phyloP scores from a whole-genome alignment of 192 early-diverging fungal species.

The Gorgonomyces haynaldii region DNA sequence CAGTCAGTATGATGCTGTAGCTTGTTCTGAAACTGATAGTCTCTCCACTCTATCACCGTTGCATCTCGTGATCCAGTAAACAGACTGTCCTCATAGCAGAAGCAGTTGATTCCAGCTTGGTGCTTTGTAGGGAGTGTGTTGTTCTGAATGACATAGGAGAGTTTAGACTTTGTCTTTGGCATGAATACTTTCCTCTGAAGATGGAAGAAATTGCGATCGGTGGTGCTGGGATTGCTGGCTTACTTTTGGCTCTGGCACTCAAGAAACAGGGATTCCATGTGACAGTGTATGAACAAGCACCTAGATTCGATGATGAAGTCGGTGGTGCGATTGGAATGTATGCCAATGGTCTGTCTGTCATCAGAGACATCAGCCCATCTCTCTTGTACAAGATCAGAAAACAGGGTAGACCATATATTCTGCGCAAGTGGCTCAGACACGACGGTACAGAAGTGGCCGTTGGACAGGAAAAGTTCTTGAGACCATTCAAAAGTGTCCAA shows the following conservation, averaged over 20 bases:
- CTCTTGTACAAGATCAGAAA: constrained; percentile 10
- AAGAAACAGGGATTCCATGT: constrained; percentile 16
- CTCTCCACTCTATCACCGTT: too few relatives aligned
- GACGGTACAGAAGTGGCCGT: constrained; percentile 31
- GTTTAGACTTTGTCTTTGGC: too few relatives aligned
- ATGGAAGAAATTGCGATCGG: constrained; percentile 14
- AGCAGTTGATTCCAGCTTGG: too few relatives aligned
- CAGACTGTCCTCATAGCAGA: too few relatives aligned
- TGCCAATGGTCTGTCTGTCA: constrained; percentile 24
- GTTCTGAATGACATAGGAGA: too few relatives aligned
- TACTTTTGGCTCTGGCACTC: constrained; percentile 15
- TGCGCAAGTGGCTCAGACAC: constrained; percentile 23
- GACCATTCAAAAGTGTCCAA: not conserved
- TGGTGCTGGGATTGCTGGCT: constrained; percentile 14
- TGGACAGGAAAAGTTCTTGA: constrained; percentile 15
- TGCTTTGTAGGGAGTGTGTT: too few relatives aligned
- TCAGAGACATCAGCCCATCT: constrained; percentile 20
- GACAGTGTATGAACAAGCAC: constrained; percentile 18
- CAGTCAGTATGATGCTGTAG: constrained; percentile 85
- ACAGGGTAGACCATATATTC: constrained; percentile 15
- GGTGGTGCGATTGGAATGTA: constrained; percentile 24
- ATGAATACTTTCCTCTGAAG: too few relatives aligned
- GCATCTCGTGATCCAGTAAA: too few relatives aligned
- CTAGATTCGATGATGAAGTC: constrained; percentile 19
- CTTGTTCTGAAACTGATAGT: constrained; percentile 16